phyloP scores from a whole-genome alignment of 164 flowering plant species.

The Magnolia kwangsiensis region DNA sequence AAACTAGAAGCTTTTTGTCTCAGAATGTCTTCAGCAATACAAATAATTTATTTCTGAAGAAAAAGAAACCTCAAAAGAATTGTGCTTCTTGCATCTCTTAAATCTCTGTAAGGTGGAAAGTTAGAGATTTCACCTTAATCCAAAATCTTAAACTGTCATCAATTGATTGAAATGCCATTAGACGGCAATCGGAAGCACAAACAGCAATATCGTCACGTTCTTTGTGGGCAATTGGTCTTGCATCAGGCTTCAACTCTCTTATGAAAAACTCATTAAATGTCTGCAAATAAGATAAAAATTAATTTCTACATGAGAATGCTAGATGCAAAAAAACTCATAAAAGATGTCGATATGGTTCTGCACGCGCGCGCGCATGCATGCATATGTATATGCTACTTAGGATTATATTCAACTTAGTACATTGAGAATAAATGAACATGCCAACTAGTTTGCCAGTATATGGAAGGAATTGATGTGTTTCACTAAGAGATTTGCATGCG shows the following conservation, averaged over 20 bases:
- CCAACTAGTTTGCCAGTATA: background rate
- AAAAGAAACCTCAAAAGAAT: too few species aligned
- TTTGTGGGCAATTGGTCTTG: conserved; percentile 63
- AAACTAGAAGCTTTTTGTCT: background rate
- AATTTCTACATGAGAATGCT: background rate
- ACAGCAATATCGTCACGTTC: conserved; percentile 77
- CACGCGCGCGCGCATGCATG: too few species aligned
- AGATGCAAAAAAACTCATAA: background rate
- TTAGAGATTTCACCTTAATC: conserved; percentile 64
- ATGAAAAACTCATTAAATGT: conserved; percentile 92
- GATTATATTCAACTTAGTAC: too few species aligned
- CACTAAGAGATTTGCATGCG: background rate
- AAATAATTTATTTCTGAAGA: too few species aligned
- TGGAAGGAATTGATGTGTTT: background rate
- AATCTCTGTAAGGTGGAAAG: background rate
- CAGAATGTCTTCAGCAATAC: too few species aligned
- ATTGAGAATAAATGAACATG: background rate
- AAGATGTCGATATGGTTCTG: background rate
- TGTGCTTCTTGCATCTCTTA: background rate
- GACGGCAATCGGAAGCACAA: conserved; percentile 90
- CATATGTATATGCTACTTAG: background rate
- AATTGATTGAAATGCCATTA: conserved; percentile 72
- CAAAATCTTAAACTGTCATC: conserved; percentile 81
- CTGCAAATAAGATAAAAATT: conserved; percentile 39
- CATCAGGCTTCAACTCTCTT: conserved; percentile 83